phyloP scores from a whole-genome alignment of 768 basidiomycete genomes.

The Pleurotus eryngii region DNA sequence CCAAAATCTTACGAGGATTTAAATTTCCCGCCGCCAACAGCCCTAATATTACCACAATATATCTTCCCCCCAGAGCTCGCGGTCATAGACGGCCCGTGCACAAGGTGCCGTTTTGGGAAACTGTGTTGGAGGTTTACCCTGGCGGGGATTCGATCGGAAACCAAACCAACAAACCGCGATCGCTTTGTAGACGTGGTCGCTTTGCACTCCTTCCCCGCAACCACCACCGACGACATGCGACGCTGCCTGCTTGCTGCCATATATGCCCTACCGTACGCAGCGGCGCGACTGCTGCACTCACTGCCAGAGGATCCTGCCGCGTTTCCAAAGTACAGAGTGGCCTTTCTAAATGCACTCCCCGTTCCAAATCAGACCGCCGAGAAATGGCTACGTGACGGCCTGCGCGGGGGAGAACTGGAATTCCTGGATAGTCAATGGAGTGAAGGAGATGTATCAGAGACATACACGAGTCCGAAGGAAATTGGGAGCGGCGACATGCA shows the following conservation, averaged over 20 bases:
- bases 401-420: slow-evolving; percentile 71
- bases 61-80: background rate
- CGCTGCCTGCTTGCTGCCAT: background rate
- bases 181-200: slow-evolving; percentile 26
- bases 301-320: slow-evolving; percentile 79
- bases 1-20: slow-evolving; percentile 21
- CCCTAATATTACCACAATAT: slow-evolving; percentile 7
- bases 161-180: slow-evolving; percentile 13
- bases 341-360: slow-evolving; percentile 78
- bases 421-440: slow-evolving; percentile 69
- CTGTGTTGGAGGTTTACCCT: background rate
- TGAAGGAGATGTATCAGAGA: slow-evolving; percentile 34
- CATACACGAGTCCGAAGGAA: slow-evolving; percentile 42
- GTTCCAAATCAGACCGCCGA: slow-evolving; percentile 69
- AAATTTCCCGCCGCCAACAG: slow-evolving; percentile 27
- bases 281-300: slow-evolving; percentile 55
- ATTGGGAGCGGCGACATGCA: slow-evolving; percentile 55
- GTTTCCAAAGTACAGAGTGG: slow-evolving; percentile 78
- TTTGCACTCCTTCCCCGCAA: slow-evolving; percentile 19
- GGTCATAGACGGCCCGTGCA: too few species aligned
- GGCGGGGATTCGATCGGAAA: slow-evolving; percentile 10
- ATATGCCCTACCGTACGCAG: slow-evolving; percentile 22
- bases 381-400: slow-evolving; percentile 69
- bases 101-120: too few species aligned
- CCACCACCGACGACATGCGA: slow-evolving; percentile 14